phyloP scores from a whole-genome alignment of 768 basidiomycete genomes.

The Phanerochaete sordida region DNA sequence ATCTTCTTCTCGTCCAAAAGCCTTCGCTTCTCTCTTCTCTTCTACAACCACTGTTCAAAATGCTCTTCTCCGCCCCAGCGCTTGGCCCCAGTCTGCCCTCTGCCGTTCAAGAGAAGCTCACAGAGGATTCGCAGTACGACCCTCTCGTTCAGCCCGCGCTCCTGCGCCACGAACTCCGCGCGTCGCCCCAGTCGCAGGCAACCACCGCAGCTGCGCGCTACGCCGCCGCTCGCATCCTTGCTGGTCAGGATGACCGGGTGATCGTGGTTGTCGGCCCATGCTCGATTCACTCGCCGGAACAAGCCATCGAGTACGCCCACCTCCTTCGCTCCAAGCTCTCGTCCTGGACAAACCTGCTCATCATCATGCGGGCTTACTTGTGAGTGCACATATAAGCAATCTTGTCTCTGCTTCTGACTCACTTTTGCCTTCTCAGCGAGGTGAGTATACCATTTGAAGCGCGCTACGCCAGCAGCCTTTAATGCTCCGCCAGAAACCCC shows the following conservation, averaged over 20 bases:
- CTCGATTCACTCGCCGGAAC: conserved; percentile 86
- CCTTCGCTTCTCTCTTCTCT: background rate
- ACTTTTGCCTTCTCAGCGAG: conserved; percentile 38
- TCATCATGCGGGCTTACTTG: conserved; percentile 98
- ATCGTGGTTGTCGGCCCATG: conserved; percentile 95
- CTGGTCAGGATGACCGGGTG: conserved; percentile 81
- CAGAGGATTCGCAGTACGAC: conserved; percentile 62
- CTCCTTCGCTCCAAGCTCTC: conserved; percentile 65
- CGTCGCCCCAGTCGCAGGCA: conserved; percentile 57
- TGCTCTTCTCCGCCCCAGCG: background rate
- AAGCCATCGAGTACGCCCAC: conserved; percentile 81
- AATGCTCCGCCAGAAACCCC: conserved; percentile 65
- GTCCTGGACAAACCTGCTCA: conserved; percentile 71
- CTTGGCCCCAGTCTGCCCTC: conserved; percentile 1
- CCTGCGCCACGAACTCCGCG: conserved; percentile 81
- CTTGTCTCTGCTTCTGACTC: conserved; percentile 16
- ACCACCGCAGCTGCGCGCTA: conserved; percentile 82
- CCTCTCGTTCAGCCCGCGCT: conserved; percentile 94
- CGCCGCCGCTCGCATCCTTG: conserved; percentile 72
- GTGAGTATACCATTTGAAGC: conserved; percentile 17
- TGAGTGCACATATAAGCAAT: conserved; percentile 40
- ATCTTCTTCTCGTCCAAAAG: background rate
- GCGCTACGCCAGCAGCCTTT: background rate
- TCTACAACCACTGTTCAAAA: conserved; percentile 4
- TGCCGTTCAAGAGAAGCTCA: conserved; percentile 1